A percentile compares a stretch with the other conserved stretches of the same genome.
Conservation (phyloP, 441 rosid genomes). For the Lepidium campestre region DNA sequence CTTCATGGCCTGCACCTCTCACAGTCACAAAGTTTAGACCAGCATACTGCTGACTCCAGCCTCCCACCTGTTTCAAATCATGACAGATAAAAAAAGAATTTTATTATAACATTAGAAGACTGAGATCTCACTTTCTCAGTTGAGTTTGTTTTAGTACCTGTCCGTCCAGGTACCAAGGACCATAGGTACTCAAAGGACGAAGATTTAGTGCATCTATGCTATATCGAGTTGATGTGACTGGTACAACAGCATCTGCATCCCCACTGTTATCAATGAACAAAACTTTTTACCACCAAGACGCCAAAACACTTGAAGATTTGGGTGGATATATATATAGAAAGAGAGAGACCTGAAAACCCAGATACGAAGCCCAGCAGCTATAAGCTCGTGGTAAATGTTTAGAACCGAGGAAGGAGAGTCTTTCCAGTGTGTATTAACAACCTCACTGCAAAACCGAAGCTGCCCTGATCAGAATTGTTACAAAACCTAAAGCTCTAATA, state of each 20-base stretch:
- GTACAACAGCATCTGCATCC: slow-evolving; percentile 81
- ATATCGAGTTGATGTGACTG: slow-evolving; percentile 86
- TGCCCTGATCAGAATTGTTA: slow-evolving; percentile 1
- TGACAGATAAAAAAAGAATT: not conserved
- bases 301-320: not conserved
- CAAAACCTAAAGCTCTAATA: not conserved
- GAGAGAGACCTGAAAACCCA: slow-evolving; percentile 82
- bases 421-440: slow-evolving; percentile 48
- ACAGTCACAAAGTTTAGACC: slow-evolving; percentile 76
- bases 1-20: slow-evolving; percentile 94
- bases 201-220: slow-evolving; percentile 77
- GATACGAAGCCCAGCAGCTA: slow-evolving; percentile 65
- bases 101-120: not conserved
- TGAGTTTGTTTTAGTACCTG: slow-evolving; percentile 41
- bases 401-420: slow-evolving; percentile 68
- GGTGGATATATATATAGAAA: not conserved
- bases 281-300: not conserved
- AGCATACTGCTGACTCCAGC: slow-evolving; percentile 84
- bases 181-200: slow-evolving; percentile 55
- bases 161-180: slow-evolving; percentile 76
- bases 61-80: slow-evolving; percentile 73
- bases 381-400: slow-evolving; percentile 73
- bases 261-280: slow-evolving; percentile 44
- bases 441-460: slow-evolving; percentile 37
- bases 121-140: not conserved